These are phyloP conservation scores for Hyaloraphidium curvatum DNA, from an alignment of 192 early-diverging fungal species.

Conservation along the genomic window DNA sequence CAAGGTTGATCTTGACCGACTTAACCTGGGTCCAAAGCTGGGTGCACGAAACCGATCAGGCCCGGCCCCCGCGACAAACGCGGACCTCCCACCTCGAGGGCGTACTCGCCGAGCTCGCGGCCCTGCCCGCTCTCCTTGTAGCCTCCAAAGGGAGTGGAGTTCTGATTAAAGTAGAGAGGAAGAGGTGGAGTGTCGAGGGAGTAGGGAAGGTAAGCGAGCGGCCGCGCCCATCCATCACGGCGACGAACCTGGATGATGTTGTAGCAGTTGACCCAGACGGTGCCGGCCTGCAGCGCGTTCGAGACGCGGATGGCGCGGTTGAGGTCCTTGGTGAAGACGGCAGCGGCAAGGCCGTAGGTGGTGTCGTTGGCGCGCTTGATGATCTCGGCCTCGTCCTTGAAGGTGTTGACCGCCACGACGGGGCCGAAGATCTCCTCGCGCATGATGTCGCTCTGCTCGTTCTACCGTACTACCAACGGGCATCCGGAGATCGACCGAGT, in stretches of 20 bases:
- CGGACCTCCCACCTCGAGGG: constrained; percentile 12
- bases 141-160: constrained; percentile 67
- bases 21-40: neutral
- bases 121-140: constrained; percentile 47
- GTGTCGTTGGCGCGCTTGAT: constrained; percentile 25
- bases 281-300: constrained; percentile 18
- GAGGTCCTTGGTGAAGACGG: constrained; percentile 1
- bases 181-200: no score
- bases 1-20: neutral
- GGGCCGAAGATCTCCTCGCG: constrained; percentile 85
- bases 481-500: no score
- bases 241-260: no score
- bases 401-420: constrained; percentile 43
- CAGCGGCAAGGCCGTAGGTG: neutral
- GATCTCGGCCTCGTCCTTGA: constrained; percentile 25
- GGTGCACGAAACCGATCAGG: neutral
- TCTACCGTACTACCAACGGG: no score
- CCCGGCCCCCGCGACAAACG: neutral
- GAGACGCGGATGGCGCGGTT: constrained; percentile 4
- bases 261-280: constrained; percentile 65
- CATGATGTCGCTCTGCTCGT: no score
- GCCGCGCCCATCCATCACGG: no score
- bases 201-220: no score
- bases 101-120: constrained; percentile 33
- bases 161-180: no score